phyloP scores from a whole-genome alignment of 768 basidiomycete genomes.

The Austroboletus eburneus region DNA sequence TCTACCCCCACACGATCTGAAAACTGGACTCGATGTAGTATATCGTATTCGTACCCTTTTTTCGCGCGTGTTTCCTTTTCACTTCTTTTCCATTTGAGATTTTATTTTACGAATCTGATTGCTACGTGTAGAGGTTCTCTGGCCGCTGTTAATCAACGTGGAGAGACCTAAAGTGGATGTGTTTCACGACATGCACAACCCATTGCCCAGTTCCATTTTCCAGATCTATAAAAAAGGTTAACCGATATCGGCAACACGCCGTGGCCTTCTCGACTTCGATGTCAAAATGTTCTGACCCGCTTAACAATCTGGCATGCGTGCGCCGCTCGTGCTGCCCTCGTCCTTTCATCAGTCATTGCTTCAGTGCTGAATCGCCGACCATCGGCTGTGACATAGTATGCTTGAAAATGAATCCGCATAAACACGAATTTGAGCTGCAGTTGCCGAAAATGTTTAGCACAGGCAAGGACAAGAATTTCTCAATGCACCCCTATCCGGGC shows the following conservation, averaged over 20 bases:
- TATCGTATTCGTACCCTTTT: too few species aligned
- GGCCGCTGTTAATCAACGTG: too few species aligned
- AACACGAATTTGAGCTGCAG: too few species aligned
- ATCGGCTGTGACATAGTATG: too few species aligned
- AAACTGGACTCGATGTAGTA: too few species aligned
- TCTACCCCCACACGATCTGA: conserved; percentile 13
- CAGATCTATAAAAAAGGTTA: conserved; percentile 7
- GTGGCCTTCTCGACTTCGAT: too few species aligned
- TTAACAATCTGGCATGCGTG: conserved; percentile 7
- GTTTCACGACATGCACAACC: conserved; percentile 4
- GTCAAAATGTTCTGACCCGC: conserved; percentile 3
- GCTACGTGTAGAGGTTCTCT: too few species aligned
- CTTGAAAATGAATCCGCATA: conserved; percentile 7
- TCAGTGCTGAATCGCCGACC: too few species aligned
- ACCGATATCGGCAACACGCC: not conserved
- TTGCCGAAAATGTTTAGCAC: not conserved
- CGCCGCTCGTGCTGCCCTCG: too few species aligned
- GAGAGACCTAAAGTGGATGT: too few species aligned
- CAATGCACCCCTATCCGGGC: not conserved
- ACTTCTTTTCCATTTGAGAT: not conserved
- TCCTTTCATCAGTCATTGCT: too few species aligned
- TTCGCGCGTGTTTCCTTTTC: not conserved
- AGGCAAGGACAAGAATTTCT: not conserved
- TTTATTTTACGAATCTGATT: not conserved
- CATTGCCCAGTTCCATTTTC: conserved; percentile 4